Evolutionary conservation across 306 rosid genomes (phyloP).

Genomic region (Sicyos baderoa): DNA sequence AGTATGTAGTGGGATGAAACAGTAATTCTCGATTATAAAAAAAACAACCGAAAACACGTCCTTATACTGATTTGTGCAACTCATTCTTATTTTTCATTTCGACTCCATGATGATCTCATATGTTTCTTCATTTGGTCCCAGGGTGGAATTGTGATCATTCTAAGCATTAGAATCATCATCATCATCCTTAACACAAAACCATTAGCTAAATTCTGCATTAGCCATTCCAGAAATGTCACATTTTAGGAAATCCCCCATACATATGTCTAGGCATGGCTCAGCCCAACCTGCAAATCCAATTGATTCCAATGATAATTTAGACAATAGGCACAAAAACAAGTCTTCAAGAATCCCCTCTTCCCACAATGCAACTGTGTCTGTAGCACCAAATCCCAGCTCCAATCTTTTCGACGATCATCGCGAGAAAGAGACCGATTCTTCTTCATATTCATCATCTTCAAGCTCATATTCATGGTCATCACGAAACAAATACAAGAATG

Average conservation of each 20-base stretch:
- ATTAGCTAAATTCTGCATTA: conserved; percentile 6
- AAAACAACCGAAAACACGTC: conserved; percentile 34
- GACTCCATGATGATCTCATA: neutral
- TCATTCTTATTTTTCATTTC: neutral
- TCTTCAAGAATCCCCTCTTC: conserved; percentile 11
- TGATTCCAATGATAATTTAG: neutral
- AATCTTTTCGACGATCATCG: conserved; percentile 60
- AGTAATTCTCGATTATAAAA: neutral
- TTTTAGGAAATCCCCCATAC: conserved; percentile 15
- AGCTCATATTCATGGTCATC: conserved; percentile 32
- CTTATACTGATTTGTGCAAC: conserved; percentile 19
- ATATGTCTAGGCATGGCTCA: conserved; percentile 10
- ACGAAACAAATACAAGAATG: conserved; percentile 56
- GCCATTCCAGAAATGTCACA: conserved; percentile 11
- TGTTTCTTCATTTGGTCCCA: neutral
- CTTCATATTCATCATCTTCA: conserved; percentile 31
- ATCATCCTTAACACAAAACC: neutral
- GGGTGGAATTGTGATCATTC: conserved; percentile 5
- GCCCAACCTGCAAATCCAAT: too few species aligned
- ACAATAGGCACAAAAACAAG: conserved; percentile 1
- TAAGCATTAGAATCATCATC: neutral
- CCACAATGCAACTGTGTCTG: conserved; percentile 24
- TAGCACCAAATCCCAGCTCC: conserved; percentile 35
- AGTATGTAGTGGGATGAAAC: too few species aligned
- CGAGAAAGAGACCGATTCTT: conserved; percentile 27